Conservation (phyloP, 1,139 yeast genomes). For the Blastobotrys niveus region DNA sequence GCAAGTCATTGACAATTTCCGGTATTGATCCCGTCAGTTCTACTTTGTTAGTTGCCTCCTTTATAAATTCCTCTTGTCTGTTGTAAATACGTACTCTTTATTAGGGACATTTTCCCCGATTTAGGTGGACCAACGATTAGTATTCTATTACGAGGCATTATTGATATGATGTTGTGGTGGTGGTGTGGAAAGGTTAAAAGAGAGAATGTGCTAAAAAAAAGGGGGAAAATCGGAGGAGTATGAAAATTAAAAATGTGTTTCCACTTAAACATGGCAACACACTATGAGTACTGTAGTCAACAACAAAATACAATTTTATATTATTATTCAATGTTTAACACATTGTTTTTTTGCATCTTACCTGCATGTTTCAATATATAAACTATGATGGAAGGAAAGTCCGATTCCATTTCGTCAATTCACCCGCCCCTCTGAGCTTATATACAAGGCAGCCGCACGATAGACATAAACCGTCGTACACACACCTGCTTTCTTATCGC, state of each 20-base stretch:
- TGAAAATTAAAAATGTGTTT: too few relatives aligned
- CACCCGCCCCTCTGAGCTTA: too few relatives aligned
- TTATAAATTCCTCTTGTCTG: not conserved
- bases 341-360: not conserved
- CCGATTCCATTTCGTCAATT: too few relatives aligned
- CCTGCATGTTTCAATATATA: not conserved
- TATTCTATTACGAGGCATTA: conserved; percentile 26
- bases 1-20: conserved; percentile 13
- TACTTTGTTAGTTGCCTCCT: conserved; percentile 2
- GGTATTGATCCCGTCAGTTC: conserved; percentile 25
- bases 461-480: too few relatives aligned
- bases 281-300: too few relatives aligned
- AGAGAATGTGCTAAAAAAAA: not conserved
- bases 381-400: too few relatives aligned
- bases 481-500: too few relatives aligned
- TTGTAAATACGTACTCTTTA: conserved; percentile 28
- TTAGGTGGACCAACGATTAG: conserved; percentile 38
- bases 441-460: too few relatives aligned
- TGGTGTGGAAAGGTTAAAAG: not conserved
- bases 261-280: too few relatives aligned
- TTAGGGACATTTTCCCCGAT: conserved; percentile 35
- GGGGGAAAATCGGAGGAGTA: too few relatives aligned
- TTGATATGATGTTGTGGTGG: not conserved
- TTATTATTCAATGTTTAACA: too few relatives aligned
- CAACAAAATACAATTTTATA: too few relatives aligned